phyloP scores from a whole-genome alignment of 192 early-diverging fungal genomes.

The Helicostylum pulchrum region DNA sequence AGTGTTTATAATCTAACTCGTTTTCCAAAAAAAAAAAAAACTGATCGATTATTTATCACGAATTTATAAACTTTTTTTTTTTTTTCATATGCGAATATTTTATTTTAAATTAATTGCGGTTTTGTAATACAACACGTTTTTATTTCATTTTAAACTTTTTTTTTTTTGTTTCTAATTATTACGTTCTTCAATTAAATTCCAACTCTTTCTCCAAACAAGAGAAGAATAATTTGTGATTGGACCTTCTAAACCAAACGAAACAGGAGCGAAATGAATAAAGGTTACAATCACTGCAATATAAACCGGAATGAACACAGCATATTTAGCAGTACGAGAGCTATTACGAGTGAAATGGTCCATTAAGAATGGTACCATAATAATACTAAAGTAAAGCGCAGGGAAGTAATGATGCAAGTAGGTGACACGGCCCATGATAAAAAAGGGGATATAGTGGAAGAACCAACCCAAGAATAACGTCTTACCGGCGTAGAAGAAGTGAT shows the following conservation, averaged over 20 bases:
- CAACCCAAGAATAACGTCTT: constrained; percentile 81
- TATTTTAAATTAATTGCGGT: no score
- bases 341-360: constrained; percentile 67
- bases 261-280: constrained; percentile 75
- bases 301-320: constrained; percentile 41
- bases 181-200: constrained; percentile 62
- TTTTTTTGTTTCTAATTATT: neutral
- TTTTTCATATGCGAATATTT: no score
- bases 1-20: no score
- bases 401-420: constrained; percentile 98
- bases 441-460: constrained; percentile 92
- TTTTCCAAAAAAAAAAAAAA: no score
- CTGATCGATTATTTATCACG: no score
- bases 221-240: constrained; percentile 55
- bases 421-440: constrained; percentile 95
- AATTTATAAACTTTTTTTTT: no score
- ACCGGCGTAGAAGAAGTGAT: constrained; percentile 65
- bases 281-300: constrained; percentile 42
- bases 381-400: constrained; percentile 92
- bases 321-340: constrained; percentile 7
- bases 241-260: constrained; percentile 78
- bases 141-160: no score
- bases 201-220: constrained; percentile 70
- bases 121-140: no score
- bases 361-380: constrained; percentile 72